Evolutionary conservation across 1,139 yeast species (phyloP), one percentile per base, ranked within the genome.

Genomic region (Geotrichum macrosporum): DNA sequence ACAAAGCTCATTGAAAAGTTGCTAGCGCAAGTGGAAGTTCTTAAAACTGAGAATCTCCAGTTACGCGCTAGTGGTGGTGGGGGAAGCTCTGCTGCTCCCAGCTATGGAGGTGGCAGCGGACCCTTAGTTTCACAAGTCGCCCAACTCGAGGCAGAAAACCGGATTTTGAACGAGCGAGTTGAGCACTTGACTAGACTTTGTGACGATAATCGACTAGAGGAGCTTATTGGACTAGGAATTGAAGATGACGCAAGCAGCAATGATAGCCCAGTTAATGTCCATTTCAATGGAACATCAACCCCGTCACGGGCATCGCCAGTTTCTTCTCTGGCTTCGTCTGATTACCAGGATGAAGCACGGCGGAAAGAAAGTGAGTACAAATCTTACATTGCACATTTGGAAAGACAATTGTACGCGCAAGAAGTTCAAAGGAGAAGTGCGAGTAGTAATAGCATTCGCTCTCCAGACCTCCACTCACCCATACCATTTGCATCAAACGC

Each of bases 161-260:
- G 70, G 50, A 72, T 83, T 1, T 63, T 83, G 31, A 72, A 74
- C 48, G 92, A 84, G 56, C 76, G 78, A 54, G 68, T 82, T n/a
- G 88, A 82, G 53, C 92, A 84, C 61, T 66, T 79, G 39, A 75
- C 77, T 9, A 68, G 92, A 49, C 64, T 83, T 31, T 75, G 78
- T 33, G 85, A 81, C 56, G 71, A 78, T 41, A 76, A 73, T 47
- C 71, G 72, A 50, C 75, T 82, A 0, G 83, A 78, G 53, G 62
- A 58, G 26, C 48, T 68, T 9, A 57, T 65, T n/a, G 58, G 63
- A 0, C 46, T 55, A n/a, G 48, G 54, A 2, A 42, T 43, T 3
- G 56, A 48, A 2, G 57, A 49, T 30, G 39, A 47, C 5, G 57
- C 51, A 13, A 29, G 30, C 21, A 26, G 20, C n/a, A 37, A 24